Evolutionary conservation across 495 filamentous ascomycete genomes (phyloP), one percentile per base, ranked within the genome.

Genomic region (Geoglossum glabrum): DNA sequence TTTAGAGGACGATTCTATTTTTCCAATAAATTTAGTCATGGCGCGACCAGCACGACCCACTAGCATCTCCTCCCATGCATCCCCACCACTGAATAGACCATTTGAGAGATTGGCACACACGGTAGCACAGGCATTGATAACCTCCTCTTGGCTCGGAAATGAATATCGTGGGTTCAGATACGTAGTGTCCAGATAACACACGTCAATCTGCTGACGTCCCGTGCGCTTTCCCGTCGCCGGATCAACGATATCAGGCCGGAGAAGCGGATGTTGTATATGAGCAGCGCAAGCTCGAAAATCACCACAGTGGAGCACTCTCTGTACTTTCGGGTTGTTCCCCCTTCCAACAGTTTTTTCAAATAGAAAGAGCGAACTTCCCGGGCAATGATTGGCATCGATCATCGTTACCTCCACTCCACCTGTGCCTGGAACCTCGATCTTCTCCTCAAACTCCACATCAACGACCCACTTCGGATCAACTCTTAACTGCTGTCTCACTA

Each of bases 331-430:
- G 47, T 73, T 80, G 55, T 76, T 69, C 9, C 80, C 74, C 61
- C 73, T 77, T 9, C 79, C 80, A 10, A 83, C 66, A 1, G 70
- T 66, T 62, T 94, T 93, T 67, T 96, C 86, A 60, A 96, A 97
- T 0, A 99, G 72, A 66, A 90, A 97, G 1, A 99, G 70, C 5
- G 90, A 93, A 66, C 87, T 94, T 6, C 92, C 92, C 0, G 92
- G 92, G 63, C 92, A 98, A 62, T 99, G 92, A 67, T 99, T 99
- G 0, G 92, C 92, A 7, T 83, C 80, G n/a, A 99, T 82, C 82
- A 96, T 92, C 1, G 87, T 95, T 45, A 97, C 89, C 3, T 78
- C 77, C 0, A 90, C 86, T 2, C 90, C 88, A 38, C 82, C 75
- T 0, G 86, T 92, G 0, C 74, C 78, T 0, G 89, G 85, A 0